These are phyloP conservation scores for Tetrastigma voinierianum DNA, from an alignment of 164 flowering plant genomes.

Conservation along the genomic window DNA sequence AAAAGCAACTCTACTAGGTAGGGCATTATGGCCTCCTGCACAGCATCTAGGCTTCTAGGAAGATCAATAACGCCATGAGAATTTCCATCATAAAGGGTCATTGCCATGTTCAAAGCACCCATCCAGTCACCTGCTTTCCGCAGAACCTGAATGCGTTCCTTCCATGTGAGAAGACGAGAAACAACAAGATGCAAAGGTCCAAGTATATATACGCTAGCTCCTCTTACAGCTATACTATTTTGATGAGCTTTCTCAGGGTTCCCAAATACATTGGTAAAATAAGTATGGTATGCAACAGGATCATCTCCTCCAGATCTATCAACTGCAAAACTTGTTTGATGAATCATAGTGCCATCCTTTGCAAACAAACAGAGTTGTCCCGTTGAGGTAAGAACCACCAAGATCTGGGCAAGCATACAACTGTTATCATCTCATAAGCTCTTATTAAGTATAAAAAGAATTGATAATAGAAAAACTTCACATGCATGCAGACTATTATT, in stretches of 20 bases:
- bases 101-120: conserved; percentile 98
- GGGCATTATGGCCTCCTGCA: conserved; percentile 70
- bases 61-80: conserved; percentile 96
- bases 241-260: conserved; percentile 97
- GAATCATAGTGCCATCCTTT: conserved; percentile 83
- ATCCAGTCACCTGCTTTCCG: conserved; percentile 97
- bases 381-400: conserved; percentile 76
- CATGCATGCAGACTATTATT: not conserved
- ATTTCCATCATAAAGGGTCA: conserved; percentile 93
- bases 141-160: conserved; percentile 88
- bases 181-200: conserved; percentile 72
- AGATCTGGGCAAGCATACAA: conserved; percentile 58
- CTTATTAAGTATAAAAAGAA: not conserved
- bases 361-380: conserved; percentile 80
- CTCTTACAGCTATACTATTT: conserved; percentile 78
- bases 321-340: conserved; percentile 72
- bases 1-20: conserved; percentile 77
- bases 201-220: conserved; percentile 81
- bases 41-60: conserved; percentile 69
- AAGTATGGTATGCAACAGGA: conserved; percentile 68
- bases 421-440: not conserved
- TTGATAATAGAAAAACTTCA: not conserved
- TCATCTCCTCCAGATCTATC: conserved; percentile 73
- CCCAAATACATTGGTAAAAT: conserved; percentile 68
- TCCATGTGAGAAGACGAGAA: conserved; percentile 97